These are phyloP conservation scores for Neurospora sp. DNA, from an alignment of 2,329 filamentous ascomycete species.

Conservation along the genomic window DNA sequence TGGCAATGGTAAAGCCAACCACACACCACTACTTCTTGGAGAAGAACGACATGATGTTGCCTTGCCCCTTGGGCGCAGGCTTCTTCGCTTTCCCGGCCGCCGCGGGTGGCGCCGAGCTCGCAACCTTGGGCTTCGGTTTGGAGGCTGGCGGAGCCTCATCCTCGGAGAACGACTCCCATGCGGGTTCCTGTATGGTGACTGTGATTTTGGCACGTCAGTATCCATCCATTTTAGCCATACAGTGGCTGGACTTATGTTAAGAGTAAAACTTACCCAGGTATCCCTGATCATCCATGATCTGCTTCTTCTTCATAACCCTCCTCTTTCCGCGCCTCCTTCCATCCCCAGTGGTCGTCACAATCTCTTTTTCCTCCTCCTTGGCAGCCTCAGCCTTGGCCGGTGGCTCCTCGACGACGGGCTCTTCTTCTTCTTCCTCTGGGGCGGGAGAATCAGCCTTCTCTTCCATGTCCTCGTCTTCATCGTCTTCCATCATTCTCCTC, in stretches of 20 bases:
- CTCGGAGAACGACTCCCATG: constrained; percentile 90
- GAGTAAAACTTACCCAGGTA: constrained; percentile 61
- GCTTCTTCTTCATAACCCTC: constrained; percentile 80
- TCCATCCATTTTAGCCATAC: neutral
- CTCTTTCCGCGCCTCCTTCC: constrained; percentile 68
- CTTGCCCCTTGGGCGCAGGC: constrained; percentile 51
- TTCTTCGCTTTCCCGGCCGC: constrained; percentile 45
- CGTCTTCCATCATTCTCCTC: constrained; percentile 67
- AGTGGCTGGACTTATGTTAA: neutral
- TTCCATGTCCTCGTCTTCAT: constrained; percentile 41
- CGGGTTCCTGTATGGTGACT: constrained; percentile 79
- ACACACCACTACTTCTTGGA: constrained; percentile 54
- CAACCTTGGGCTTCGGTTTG: constrained; percentile 37
- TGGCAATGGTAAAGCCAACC: neutral
- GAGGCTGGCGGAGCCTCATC: constrained; percentile 57
- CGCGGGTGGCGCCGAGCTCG: constrained; percentile 32
- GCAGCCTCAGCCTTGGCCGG: constrained; percentile 25
- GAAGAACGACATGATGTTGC: constrained; percentile 90
- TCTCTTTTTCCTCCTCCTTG: constrained; percentile 37
- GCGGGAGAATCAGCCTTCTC: constrained; percentile 37
- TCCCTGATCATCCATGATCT: constrained; percentile 76
- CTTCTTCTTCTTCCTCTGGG: constrained; percentile 22
- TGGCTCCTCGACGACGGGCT: constrained; percentile 28
- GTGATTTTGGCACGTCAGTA: constrained; percentile 5
- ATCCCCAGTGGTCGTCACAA: constrained; percentile 35